A percentile compares a stretch with the other conserved stretches of the same genome.
Conservation (phyloP, 345 rosid species). For the Gossypium anomalum region DNA sequence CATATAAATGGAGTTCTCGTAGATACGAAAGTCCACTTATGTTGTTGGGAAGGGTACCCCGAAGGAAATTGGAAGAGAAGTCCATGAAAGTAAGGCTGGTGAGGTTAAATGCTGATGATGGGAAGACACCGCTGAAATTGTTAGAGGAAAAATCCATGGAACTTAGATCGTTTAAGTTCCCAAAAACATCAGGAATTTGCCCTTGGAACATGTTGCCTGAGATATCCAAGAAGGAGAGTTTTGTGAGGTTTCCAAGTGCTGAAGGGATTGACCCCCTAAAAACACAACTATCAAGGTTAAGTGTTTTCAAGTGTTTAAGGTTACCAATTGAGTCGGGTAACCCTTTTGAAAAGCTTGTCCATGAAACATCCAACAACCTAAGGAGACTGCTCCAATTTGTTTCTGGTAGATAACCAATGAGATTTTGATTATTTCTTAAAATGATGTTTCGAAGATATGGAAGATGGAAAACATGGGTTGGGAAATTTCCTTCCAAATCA, state of each 20-base stretch:
- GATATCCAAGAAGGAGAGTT: background rate
- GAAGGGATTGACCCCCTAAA: constrained; percentile 6
- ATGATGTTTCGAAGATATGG: background rate
- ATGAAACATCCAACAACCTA: background rate
- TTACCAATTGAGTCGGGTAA: background rate
- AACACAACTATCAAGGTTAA: background rate
- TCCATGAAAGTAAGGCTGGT: background rate
- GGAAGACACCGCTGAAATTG: constrained; percentile 23
- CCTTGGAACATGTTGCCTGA: background rate
- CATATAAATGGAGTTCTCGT: accelerated
- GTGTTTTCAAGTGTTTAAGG: background rate
- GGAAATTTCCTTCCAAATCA: constrained; percentile 12
- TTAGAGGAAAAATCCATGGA: background rate
- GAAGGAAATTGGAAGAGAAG: background rate
- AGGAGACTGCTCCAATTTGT: constrained; percentile 14
- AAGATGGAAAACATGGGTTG: background rate
- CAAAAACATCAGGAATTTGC: background rate
- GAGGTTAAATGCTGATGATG: constrained; percentile 7
- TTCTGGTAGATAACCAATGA: constrained; percentile 9
- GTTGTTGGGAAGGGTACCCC: background rate
- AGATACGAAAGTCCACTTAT: background rate
- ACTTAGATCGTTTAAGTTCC: background rate
- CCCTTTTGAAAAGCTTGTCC: background rate
- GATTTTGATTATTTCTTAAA: background rate
- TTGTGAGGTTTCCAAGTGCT: background rate